phyloP scores from a whole-genome alignment of 768 basidiomycete genomes.

The Lentinula edodes region DNA sequence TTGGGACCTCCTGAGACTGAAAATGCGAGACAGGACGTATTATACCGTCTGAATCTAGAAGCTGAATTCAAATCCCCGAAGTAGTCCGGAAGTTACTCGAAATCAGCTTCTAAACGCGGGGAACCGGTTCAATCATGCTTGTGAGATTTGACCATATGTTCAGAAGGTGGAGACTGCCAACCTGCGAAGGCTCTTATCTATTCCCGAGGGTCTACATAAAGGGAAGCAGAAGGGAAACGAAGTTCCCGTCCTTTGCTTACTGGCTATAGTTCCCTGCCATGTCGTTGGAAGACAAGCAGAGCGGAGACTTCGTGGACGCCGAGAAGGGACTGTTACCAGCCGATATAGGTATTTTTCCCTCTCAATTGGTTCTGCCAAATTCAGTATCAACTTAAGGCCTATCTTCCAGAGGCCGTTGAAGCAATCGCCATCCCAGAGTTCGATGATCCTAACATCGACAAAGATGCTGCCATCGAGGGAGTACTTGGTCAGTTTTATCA shows the following conservation, averaged over 20 bases:
- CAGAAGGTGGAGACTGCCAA: background rate
- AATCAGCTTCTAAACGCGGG: background rate
- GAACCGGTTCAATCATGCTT: background rate
- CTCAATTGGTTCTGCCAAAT: background rate
- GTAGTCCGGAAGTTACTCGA: background rate
- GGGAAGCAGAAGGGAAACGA: background rate
- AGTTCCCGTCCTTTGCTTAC: background rate
- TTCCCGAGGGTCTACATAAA: background rate
- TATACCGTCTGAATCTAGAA: background rate
- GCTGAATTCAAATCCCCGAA: background rate
- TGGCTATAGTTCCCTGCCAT: constrained; percentile 3
- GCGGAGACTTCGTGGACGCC: constrained; percentile 2
- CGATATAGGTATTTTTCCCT: background rate
- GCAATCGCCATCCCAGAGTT: constrained; percentile 15
- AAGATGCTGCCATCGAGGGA: constrained; percentile 14
- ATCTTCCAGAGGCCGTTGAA: constrained; percentile 8
- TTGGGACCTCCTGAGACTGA: too few species aligned
- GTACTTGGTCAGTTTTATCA: constrained; percentile 14
- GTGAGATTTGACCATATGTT: background rate
- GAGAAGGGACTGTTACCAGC: constrained; percentile 1
- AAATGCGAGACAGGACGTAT: background rate
- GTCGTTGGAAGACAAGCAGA: constrained; percentile 7
- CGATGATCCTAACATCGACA: constrained; percentile 27
- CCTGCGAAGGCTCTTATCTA: constrained; percentile 1
- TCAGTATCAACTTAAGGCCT: background rate